Percentiles rank a stretch among this genome's conserved stretches.
phyloP scores from a whole-genome alignment of 306 rosid species.

The Delonix regia region DNA sequence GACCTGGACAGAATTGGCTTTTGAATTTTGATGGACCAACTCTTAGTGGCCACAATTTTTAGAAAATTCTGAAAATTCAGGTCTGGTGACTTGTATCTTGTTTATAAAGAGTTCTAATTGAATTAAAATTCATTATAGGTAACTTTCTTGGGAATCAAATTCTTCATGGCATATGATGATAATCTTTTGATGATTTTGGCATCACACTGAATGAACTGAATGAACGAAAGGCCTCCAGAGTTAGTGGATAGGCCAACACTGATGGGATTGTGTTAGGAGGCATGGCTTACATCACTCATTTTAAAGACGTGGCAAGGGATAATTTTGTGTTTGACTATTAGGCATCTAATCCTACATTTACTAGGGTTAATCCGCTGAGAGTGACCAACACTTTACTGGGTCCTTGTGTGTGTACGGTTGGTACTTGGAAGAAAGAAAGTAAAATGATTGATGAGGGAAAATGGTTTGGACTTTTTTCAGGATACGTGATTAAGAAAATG shows the following conservation, averaged over 20 bases:
- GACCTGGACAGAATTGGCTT: background rate
- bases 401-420: slow-evolving; percentile 18
- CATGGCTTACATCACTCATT: background rate
- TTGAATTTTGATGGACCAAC: background rate
- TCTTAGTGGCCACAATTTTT: background rate
- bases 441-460: background rate
- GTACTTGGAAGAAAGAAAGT: slow-evolving; percentile 26
- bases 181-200: background rate
- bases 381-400: background rate
- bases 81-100: background rate
- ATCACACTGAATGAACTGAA: slow-evolving; percentile 1
- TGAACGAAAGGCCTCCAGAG: background rate
- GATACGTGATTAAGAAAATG: slow-evolving; percentile 7
- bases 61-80: background rate
- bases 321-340: background rate
- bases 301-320: background rate
- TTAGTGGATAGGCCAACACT: background rate
- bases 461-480: slow-evolving; percentile 23
- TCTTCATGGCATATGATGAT: background rate
- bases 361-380: background rate
- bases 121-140: background rate
- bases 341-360: background rate
- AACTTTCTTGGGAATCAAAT: background rate
- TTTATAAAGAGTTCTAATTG: background rate
- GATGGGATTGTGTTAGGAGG: background rate